Evolutionary conservation across 176 grass and related monocot species (phyloP).

Genomic region (Coix lacrymajobi): DNA sequence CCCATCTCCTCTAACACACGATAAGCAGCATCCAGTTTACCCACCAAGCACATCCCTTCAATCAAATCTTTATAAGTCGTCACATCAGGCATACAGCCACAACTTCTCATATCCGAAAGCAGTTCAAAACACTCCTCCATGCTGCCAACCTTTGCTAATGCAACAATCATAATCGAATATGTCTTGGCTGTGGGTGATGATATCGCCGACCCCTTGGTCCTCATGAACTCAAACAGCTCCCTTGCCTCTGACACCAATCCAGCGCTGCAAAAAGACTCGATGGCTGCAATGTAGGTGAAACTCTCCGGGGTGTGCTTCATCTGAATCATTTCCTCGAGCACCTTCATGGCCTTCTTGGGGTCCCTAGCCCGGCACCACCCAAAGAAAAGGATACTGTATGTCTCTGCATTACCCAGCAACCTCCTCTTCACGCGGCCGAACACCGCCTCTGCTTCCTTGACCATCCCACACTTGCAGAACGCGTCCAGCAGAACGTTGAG

Average conservation of each 20-base stretch:
- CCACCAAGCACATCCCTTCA: conserved; percentile 85
- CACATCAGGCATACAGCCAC: conserved; percentile 87
- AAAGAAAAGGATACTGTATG: conserved; percentile 70
- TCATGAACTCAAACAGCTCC: conserved; percentile 94
- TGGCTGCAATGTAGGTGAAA: conserved; percentile 87
- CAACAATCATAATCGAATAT: conserved; percentile 76
- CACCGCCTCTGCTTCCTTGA: conserved; percentile 62
- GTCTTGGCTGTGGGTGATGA: conserved; percentile 85
- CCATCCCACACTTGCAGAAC: conserved; percentile 82
- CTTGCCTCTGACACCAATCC: conserved; percentile 73
- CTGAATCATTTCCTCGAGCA: conserved; percentile 85
- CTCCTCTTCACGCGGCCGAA: conserved; percentile 62
- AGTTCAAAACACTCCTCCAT: conserved; percentile 78
- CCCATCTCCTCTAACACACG: conserved; percentile 78
- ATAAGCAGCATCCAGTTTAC: conserved; percentile 63
- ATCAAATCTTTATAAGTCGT: conserved; percentile 85
- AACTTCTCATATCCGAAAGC: conserved; percentile 70
- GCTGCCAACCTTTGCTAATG: conserved; percentile 55
- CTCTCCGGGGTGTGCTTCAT: conserved; percentile 65
- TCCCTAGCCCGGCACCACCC: conserved; percentile 79
- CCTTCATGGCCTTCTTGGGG: conserved; percentile 77
- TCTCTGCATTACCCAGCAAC: conserved; percentile 59
- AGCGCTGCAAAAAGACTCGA: conserved; percentile 74
- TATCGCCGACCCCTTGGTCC: conserved; percentile 56
- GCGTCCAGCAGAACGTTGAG: conserved; percentile 82